These are phyloP conservation scores for Tympanopsis confertula DNA, from an alignment of 2,329 filamentous ascomycete genomes.

Conservation along the genomic window DNA sequence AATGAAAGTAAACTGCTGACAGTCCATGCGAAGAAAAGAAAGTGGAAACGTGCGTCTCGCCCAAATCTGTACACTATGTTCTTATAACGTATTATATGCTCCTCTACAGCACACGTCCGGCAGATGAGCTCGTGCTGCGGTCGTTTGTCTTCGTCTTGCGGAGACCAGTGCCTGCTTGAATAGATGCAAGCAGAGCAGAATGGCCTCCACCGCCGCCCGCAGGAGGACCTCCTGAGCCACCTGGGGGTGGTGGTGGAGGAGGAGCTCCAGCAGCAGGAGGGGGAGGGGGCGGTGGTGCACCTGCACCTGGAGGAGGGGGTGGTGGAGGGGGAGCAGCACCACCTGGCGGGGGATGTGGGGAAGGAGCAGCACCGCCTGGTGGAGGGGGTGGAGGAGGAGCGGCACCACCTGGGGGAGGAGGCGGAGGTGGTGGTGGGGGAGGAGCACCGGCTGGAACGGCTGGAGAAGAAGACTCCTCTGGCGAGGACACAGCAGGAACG, in stretches of 20 bases:
- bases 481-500: slow-evolving; percentile 23
- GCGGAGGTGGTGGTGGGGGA: slow-evolving; percentile 27
- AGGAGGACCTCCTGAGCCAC: background rate
- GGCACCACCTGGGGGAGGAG: slow-evolving; percentile 19
- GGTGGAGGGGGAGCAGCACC: background rate
- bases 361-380: slow-evolving; percentile 14
- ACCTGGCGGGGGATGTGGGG: slow-evolving; percentile 12
- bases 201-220: background rate
- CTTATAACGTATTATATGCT: too few species aligned
- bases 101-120: background rate
- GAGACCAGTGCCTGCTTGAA: background rate
- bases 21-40: too few species aligned
- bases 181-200: background rate
- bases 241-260: background rate
- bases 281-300: background rate
- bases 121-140: background rate
- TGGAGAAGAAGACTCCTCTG: slow-evolving; percentile 13
- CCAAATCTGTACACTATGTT: too few species aligned
- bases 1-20: too few species aligned
- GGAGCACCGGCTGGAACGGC: slow-evolving; percentile 25
- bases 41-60: too few species aligned
- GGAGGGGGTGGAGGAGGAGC: slow-evolving; percentile 17
- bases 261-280: background rate
- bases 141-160: background rate
- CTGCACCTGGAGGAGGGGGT: background rate